Conservation (phyloP, 2,329 filamentous ascomycete genomes). For the Nothophaeocryptopus gaeumannii region DNA sequence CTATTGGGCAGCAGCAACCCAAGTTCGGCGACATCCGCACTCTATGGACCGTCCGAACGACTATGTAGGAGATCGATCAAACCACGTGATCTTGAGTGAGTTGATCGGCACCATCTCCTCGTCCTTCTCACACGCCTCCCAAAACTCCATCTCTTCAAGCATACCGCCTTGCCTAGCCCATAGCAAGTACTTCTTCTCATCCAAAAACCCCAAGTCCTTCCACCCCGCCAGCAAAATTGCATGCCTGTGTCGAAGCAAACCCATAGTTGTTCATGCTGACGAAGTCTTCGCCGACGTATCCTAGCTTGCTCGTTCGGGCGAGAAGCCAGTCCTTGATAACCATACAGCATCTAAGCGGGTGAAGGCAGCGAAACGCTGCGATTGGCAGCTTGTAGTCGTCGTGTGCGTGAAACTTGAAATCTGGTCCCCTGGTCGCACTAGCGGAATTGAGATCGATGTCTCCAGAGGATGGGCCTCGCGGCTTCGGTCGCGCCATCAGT, state of each 20-base stretch:
- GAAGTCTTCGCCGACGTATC: background rate
- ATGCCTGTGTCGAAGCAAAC: slow-evolving; percentile 18
- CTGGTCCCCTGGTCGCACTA: slow-evolving; percentile 8
- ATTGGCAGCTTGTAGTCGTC: slow-evolving; percentile 18
- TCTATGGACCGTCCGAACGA: too few species aligned
- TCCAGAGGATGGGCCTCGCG: background rate
- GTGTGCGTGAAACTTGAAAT: slow-evolving; percentile 16
- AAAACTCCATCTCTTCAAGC: slow-evolving; percentile 7
- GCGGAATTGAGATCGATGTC: slow-evolving; percentile 23
- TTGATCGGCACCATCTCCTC: background rate
- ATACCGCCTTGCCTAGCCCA: slow-evolving; percentile 25
- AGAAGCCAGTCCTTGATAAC: slow-evolving; percentile 19
- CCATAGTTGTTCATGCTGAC: slow-evolving; percentile 21
- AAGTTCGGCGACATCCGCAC: too few species aligned
- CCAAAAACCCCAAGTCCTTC: slow-evolving; percentile 25
- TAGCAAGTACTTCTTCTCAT: slow-evolving; percentile 22
- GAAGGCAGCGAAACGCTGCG: slow-evolving; percentile 12
- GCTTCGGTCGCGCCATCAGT: background rate
- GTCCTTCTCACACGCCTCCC: slow-evolving; percentile 1
- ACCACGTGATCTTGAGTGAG: too few species aligned
- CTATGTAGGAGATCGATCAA: too few species aligned
- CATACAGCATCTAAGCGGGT: slow-evolving; percentile 16
- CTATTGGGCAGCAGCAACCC: too few species aligned
- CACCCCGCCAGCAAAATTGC: slow-evolving; percentile 24
- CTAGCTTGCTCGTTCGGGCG: background rate